phyloP scores from a whole-genome alignment of 352 stramenopile species.

The Globisporangium solare region DNA sequence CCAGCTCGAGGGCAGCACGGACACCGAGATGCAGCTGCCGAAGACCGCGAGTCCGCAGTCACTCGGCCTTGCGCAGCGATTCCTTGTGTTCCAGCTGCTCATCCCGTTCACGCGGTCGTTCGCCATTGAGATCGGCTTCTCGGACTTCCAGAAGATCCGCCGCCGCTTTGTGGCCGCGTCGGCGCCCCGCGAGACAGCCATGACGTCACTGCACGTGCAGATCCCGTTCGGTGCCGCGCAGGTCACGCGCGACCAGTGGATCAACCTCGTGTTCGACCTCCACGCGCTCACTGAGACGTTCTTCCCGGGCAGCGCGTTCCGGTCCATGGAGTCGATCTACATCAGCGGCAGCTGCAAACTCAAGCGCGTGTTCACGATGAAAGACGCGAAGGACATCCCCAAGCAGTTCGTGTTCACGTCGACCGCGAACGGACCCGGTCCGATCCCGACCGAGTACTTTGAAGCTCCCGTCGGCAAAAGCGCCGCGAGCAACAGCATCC shows the following conservation, averaged over 20 bases:
- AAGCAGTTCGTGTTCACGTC: slow-evolving; percentile 52
- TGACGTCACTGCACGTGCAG: slow-evolving; percentile 58
- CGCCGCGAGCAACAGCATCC: neutral
- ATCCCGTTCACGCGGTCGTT: slow-evolving; percentile 65
- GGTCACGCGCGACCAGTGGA: slow-evolving; percentile 65
- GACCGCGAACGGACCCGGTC: slow-evolving; percentile 13
- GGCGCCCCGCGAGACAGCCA: slow-evolving; percentile 66
- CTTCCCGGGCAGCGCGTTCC: slow-evolving; percentile 50
- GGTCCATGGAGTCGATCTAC: slow-evolving; percentile 74
- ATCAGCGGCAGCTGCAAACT: slow-evolving; percentile 69
- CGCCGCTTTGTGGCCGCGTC: slow-evolving; percentile 73
- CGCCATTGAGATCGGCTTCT: slow-evolving; percentile 73
- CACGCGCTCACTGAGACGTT: slow-evolving; percentile 50
- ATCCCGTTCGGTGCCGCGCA: slow-evolving; percentile 36
- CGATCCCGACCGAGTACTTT: slow-evolving; percentile 63
- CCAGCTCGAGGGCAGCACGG: slow-evolving; percentile 62
- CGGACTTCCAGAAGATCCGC: slow-evolving; percentile 67
- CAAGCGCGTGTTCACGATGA: slow-evolving; percentile 86
- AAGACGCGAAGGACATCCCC: slow-evolving; percentile 70
- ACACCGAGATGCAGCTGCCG: slow-evolving; percentile 81
- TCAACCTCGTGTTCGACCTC: slow-evolving; percentile 77
- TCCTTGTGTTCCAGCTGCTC: slow-evolving; percentile 62
- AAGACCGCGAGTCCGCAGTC: slow-evolving; percentile 37
- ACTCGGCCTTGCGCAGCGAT: slow-evolving; percentile 67
- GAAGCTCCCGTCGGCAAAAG: too few species aligned